Percentiles rank a stretch among this genome's conserved stretches.
Conservation (phyloP, 371 early-diverging fungal genomes). For the Mortierella sp. region DNA sequence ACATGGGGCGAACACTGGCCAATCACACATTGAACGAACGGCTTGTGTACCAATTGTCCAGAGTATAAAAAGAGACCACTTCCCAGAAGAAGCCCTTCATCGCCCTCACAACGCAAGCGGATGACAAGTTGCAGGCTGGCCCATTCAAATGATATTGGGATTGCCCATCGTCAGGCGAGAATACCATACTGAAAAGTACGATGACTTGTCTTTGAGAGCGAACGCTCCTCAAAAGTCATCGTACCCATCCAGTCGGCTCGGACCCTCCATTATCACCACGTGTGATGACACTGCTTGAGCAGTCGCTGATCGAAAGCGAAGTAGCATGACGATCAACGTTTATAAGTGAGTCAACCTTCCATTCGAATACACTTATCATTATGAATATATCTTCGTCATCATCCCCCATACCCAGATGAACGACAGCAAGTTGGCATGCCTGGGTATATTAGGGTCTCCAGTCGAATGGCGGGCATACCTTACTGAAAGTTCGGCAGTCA, state of each 20-base stretch:
- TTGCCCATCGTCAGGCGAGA: conserved; percentile 1
- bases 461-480: not conserved
- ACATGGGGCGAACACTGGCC: conserved; percentile 8
- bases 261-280: not conserved
- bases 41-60: conserved; percentile 1
- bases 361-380: not conserved
- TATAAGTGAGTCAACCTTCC: not conserved
- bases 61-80: not conserved
- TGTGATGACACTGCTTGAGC: not conserved
- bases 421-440: not conserved
- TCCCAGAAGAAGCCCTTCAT: conserved; percentile 9
- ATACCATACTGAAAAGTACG: conserved; percentile 9
- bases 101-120: conserved; percentile 1
- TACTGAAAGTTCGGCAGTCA: not conserved
- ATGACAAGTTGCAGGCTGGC: not conserved
- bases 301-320: not conserved
- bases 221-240: not conserved
- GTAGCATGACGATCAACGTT: not conserved
- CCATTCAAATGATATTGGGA: not conserved
- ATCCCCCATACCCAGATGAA: not conserved
- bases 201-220: not conserved
- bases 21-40: conserved; percentile 2
- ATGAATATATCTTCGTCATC: not conserved
- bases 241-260: not conserved
- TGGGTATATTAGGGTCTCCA: not conserved